These are phyloP conservation scores for Acarospora socialis DNA, from an alignment of 2,329 filamentous ascomycete genomes.

Conservation along the genomic window DNA sequence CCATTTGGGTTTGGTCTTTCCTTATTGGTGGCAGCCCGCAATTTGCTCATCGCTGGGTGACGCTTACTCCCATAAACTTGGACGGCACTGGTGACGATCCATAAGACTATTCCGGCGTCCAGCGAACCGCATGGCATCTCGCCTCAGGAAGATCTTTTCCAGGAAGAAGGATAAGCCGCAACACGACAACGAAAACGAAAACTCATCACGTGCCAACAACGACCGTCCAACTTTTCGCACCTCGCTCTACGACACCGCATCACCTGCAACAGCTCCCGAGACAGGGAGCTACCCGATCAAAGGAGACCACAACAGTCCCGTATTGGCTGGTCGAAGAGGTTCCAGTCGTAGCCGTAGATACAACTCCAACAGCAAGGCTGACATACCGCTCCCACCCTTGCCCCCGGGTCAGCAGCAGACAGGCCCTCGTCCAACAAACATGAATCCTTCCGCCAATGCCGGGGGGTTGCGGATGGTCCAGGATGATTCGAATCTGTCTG, in stretches of 20 bases:
- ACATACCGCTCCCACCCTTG: slow-evolving; percentile 1
- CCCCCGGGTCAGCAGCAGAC: slow-evolving; percentile 2
- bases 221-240: slow-evolving; percentile 6
- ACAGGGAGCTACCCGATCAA: slow-evolving; percentile 10
- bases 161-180: slow-evolving; percentile 7
- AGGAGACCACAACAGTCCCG: slow-evolving; percentile 8
- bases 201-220: not conserved
- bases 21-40: no score
- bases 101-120: not conserved
- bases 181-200: slow-evolving; percentile 1
- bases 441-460: no score
- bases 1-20: no score
- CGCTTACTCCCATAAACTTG: no score
- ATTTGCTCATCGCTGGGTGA: no score
- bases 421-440: no score
- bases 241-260: slow-evolving; percentile 9
- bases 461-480: not conserved
- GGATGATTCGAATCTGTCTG: slow-evolving; percentile 2
- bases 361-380: slow-evolving; percentile 4
- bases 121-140: slow-evolving; percentile 9
- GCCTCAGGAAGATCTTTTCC: slow-evolving; percentile 12
- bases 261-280: slow-evolving; percentile 5
- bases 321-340: slow-evolving; percentile 5
- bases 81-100: not conserved
- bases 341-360: slow-evolving; percentile 4